Percentiles rank a stretch among this genome's conserved stretches.
Evolutionary conservation across 768 basidiomycete genomes (phyloP).

Genomic region (Suillus subalutaceus): DNA sequence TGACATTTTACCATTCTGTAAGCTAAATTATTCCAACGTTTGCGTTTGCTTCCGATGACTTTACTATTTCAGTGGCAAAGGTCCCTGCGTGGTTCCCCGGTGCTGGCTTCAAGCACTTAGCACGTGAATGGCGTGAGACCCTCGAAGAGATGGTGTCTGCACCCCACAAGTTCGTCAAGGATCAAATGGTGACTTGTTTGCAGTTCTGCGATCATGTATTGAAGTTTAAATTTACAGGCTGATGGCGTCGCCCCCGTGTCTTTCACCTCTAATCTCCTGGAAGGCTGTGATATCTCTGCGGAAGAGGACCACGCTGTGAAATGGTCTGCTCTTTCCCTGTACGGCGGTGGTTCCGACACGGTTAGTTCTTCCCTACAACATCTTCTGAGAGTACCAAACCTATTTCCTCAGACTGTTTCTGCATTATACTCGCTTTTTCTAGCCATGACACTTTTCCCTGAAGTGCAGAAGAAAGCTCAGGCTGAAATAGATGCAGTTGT

Average conservation of each 20-base stretch:
- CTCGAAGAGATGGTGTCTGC: background rate
- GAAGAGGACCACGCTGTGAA: background rate
- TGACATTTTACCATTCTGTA: background rate
- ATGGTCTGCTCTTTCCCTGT: background rate
- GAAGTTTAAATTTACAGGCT: background rate
- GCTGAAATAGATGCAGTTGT: background rate
- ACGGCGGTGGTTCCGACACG: background rate
- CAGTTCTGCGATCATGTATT: background rate
- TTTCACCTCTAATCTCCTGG: background rate
- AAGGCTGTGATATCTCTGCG: background rate
- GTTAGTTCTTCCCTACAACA: background rate
- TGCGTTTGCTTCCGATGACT: background rate
- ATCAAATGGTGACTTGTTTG: background rate
- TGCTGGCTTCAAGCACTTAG: background rate
- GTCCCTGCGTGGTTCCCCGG: background rate
- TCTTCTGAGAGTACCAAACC: background rate
- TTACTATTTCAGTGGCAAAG: background rate
- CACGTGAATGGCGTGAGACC: background rate
- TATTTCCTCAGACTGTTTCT: background rate
- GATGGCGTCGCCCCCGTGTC: background rate
- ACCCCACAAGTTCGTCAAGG: background rate
- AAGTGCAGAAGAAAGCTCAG: background rate
- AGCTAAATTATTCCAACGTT: background rate
- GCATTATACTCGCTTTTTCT: background rate
- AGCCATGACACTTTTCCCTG: background rate